Conservation (phyloP, 2,329 filamentous ascomycete species). For the Apiospora sp. region DNA sequence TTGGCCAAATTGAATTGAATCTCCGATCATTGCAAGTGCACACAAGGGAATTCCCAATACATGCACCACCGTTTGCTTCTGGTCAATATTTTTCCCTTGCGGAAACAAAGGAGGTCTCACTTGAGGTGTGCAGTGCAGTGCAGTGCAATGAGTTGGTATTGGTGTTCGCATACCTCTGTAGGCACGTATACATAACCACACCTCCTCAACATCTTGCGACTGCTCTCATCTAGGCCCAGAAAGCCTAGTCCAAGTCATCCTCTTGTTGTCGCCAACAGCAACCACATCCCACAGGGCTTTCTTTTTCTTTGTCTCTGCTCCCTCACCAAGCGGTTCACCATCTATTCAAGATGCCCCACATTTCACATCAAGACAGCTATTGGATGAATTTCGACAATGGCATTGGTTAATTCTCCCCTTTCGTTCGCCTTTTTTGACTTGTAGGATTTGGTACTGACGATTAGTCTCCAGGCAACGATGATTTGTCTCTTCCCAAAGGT, state of each 20-base stretch:
- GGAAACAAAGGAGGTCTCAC: constrained; percentile 13
- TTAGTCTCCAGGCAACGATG: constrained; percentile 62
- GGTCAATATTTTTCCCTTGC: background rate
- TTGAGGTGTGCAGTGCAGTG: background rate
- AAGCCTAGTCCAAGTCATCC: background rate
- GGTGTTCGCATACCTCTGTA: background rate
- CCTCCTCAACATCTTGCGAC: background rate
- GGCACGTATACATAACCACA: background rate
- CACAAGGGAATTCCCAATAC: background rate
- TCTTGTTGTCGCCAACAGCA: background rate
- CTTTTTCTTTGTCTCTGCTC: constrained; percentile 27
- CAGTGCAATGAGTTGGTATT: background rate
- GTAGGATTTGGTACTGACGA: constrained; percentile 44
- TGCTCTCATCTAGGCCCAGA: background rate
- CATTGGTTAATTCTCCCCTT: constrained; percentile 21
- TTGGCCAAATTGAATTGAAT: background rate
- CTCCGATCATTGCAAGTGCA: constrained; percentile 6
- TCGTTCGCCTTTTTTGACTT: constrained; percentile 22
- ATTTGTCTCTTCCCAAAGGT: constrained; percentile 72
- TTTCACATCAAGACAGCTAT: constrained; percentile 23
- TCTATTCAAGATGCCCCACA: constrained; percentile 29
- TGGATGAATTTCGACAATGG: constrained; percentile 23
- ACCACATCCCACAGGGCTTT: constrained; percentile 4
- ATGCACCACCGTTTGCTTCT: constrained; percentile 1
- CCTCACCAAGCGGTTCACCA: constrained; percentile 23